A percentile compares a stretch with the other conserved stretches of the same genome.
phyloP scores from a whole-genome alignment of 1,139 yeast genomes.

The Pichia sp. region DNA sequence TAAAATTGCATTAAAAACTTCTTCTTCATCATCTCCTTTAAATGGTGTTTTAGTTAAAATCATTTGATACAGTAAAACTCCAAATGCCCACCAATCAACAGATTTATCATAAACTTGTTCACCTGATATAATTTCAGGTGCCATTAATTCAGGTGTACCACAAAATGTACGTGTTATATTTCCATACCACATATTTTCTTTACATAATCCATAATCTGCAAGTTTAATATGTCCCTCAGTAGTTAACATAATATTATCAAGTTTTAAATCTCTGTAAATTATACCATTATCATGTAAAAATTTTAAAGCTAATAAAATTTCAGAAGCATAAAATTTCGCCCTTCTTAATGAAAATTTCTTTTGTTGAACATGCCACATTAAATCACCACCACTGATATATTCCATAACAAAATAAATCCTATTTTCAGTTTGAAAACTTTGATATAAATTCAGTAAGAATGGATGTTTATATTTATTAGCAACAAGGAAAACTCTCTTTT shows the following conservation, averaged over 20 bases:
- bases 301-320: slow-evolving; percentile 82
- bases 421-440: slow-evolving; percentile 97
- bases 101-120: slow-evolving; percentile 90
- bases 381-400: slow-evolving; percentile 94
- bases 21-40: slow-evolving; percentile 97
- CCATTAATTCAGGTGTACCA: slow-evolving; percentile 99
- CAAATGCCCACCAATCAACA: slow-evolving; percentile 99
- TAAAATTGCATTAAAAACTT: slow-evolving; percentile 93
- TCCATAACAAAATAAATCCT: slow-evolving; percentile 98
- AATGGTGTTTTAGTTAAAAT: slow-evolving; percentile 93
- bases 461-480: slow-evolving; percentile 93
- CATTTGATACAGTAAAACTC: slow-evolving; percentile 94
- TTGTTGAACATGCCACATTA: slow-evolving; percentile 98
- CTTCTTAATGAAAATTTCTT: slow-evolving; percentile 82
- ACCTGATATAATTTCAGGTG: slow-evolving; percentile 86
- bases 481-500: slow-evolving; percentile 82
- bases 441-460: slow-evolving; percentile 80
- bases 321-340: slow-evolving; percentile 97
- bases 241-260: slow-evolving; percentile 86
- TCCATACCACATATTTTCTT: slow-evolving; percentile 92
- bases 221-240: slow-evolving; percentile 92
- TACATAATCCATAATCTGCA: slow-evolving; percentile 96
- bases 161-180: slow-evolving; percentile 92
- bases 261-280: slow-evolving; percentile 90
- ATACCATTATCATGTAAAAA: slow-evolving; percentile 95